Evolutionary conservation across 2,329 filamentous ascomycete species (phyloP).

Genomic region (Sporothrix humicola): DNA sequence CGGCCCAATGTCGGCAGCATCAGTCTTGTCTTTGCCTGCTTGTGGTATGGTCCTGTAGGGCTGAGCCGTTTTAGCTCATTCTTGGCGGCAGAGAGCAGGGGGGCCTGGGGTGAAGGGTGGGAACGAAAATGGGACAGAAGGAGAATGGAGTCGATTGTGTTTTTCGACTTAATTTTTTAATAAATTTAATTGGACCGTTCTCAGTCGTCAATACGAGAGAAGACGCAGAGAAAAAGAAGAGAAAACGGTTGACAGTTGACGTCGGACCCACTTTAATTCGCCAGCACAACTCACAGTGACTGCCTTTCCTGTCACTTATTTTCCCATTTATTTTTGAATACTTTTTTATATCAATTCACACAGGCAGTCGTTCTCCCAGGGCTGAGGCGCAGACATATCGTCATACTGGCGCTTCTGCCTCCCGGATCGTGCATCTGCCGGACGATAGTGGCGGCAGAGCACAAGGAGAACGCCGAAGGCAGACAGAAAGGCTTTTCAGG

Average conservation of each 20-base stretch:
- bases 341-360: not conserved
- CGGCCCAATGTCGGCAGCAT: slow-evolving; percentile 36
- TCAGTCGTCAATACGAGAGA: no score
- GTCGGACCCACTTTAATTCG: no score
- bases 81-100: slow-evolving; percentile 9
- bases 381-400: slow-evolving; percentile 21
- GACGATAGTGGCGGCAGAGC: not conserved
- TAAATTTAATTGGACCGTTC: no score
- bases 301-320: not conserved
- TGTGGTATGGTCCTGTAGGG: slow-evolving; percentile 32
- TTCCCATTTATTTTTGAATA: not conserved
- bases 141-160: not conserved
- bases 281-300: no score
- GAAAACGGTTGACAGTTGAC: no score
- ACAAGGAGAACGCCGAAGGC: slow-evolving; percentile 4
- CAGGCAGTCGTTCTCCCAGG: not conserved
- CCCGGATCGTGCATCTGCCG: not conserved
- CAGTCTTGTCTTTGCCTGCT: slow-evolving; percentile 17
- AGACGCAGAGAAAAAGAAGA: no score
- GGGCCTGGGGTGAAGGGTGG: slow-evolving; percentile 3
- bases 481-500: not conserved
- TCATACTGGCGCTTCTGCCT: not conserved
- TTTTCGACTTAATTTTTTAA: no score
- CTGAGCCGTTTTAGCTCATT: slow-evolving; percentile 30
- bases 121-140: not conserved